phyloP scores from a whole-genome alignment of 2,329 filamentous ascomycete species.

The Pseudomassariella vexata region DNA sequence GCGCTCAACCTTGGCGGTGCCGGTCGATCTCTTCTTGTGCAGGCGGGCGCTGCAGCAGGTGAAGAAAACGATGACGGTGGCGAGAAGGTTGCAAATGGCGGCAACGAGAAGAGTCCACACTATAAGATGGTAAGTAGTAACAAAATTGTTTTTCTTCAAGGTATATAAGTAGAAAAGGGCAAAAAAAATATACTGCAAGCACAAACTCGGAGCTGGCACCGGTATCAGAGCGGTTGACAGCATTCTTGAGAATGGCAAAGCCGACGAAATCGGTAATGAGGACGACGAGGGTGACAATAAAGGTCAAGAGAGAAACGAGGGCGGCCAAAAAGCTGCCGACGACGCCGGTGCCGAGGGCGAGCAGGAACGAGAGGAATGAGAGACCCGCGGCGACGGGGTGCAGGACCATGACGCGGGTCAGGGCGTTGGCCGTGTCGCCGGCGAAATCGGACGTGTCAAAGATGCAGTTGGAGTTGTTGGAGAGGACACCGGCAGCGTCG shows the following conservation, averaged over 20 bases:
- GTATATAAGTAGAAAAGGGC: too few species aligned
- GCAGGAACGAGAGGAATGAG: slow-evolving; percentile 53
- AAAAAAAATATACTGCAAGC: too few species aligned
- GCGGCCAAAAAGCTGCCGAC: slow-evolving; percentile 46
- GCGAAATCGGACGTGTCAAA: slow-evolving; percentile 37
- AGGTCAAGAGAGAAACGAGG: slow-evolving; percentile 43
- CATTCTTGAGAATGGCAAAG: slow-evolving; percentile 46
- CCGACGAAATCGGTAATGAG: slow-evolving; percentile 52
- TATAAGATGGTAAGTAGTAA: too few species aligned
- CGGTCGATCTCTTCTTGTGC: slow-evolving; percentile 10
- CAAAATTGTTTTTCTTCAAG: too few species aligned
- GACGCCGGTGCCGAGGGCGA: slow-evolving; percentile 45
- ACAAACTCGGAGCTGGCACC: slow-evolving; percentile 36
- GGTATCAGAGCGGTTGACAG: slow-evolving; percentile 40
- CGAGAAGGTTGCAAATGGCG: slow-evolving; percentile 47
- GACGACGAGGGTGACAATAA: slow-evolving; percentile 40
- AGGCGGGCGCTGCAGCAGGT: slow-evolving; percentile 48
- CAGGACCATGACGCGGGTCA: slow-evolving; percentile 56
- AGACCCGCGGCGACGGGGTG: slow-evolving; percentile 54
- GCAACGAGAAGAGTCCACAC: slow-evolving; percentile 53
- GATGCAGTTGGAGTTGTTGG: slow-evolving; percentile 26
- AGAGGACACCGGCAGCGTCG: slow-evolving; percentile 42
- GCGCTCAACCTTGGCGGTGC: slow-evolving; percentile 5
- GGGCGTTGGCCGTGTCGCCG: slow-evolving; percentile 36
- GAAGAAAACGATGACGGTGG: slow-evolving; percentile 47